Evolutionary conservation across 768 basidiomycete species (phyloP).

Genomic region (Chiua virens): DNA sequence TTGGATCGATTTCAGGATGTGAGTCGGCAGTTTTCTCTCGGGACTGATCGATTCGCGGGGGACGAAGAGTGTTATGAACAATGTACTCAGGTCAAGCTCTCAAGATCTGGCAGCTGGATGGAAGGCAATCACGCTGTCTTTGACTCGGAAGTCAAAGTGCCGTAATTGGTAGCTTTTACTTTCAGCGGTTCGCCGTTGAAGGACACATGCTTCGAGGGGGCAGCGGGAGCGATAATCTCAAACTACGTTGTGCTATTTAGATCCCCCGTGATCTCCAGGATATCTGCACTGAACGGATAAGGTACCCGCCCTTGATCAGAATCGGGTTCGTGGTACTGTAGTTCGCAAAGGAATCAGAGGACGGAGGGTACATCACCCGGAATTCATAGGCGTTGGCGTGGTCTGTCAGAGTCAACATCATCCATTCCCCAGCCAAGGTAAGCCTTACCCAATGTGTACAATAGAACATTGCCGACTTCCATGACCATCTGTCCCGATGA

Average conservation of each 20-base stretch:
- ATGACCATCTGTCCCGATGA: slow-evolving; percentile 49
- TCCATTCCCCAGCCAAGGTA: background rate
- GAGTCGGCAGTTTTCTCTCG: slow-evolving; percentile 25
- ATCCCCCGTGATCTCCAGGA: slow-evolving; percentile 45
- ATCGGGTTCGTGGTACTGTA: slow-evolving; percentile 43
- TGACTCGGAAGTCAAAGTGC: slow-evolving; percentile 36
- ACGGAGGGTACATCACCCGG: slow-evolving; percentile 47
- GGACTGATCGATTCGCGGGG: background rate
- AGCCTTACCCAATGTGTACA: slow-evolving; percentile 46
- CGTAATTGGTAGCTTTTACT: slow-evolving; percentile 40
- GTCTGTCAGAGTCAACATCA: slow-evolving; percentile 32
- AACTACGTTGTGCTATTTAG: slow-evolving; percentile 43
- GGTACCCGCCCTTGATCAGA: slow-evolving; percentile 49
- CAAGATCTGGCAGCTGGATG: slow-evolving; percentile 21
- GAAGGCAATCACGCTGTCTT: slow-evolving; percentile 11
- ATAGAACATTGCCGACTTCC: slow-evolving; percentile 39
- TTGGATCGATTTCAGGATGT: slow-evolving; percentile 37
- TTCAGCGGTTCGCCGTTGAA: slow-evolving; percentile 42
- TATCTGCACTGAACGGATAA: slow-evolving; percentile 41
- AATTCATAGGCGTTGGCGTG: slow-evolving; percentile 50
- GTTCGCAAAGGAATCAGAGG: slow-evolving; percentile 34
- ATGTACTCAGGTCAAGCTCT: slow-evolving; percentile 18
- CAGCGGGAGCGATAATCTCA: slow-evolving; percentile 48
- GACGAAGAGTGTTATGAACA: background rate
- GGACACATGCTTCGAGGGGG: slow-evolving; percentile 38